Percentiles rank a stretch among this genome's conserved stretches.
phyloP scores from a whole-genome alignment of 2,329 filamentous ascomycete species.

The Sporothrix luriei region DNA sequence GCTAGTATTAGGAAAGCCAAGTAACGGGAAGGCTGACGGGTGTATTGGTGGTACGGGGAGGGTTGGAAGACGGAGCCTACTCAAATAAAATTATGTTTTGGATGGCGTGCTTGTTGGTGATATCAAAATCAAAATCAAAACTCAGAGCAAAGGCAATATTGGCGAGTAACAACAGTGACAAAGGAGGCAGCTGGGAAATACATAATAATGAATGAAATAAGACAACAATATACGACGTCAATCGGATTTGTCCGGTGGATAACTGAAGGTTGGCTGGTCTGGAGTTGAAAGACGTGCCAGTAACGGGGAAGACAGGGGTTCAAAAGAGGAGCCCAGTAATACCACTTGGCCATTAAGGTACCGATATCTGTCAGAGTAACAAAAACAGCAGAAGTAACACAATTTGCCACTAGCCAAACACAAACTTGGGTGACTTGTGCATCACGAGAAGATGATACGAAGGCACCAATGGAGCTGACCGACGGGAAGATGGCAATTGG shows the following conservation, averaged over 20 bases:
- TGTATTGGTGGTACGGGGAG: not conserved
- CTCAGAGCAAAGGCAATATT: not conserved
- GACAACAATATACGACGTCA: not conserved
- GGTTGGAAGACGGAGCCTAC: not conserved
- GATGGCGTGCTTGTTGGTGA: not conserved
- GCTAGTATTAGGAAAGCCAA: not conserved
- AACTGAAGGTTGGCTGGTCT: not conserved
- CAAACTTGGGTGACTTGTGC: not conserved
- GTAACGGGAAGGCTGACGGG: not conserved
- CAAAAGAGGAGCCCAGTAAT: slow-evolving; percentile 15
- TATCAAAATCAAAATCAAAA: not conserved
- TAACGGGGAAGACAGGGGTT: slow-evolving; percentile 5
- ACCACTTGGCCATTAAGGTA: slow-evolving; percentile 26
- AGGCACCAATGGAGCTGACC: not conserved
- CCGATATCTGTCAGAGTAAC: slow-evolving; percentile 5
- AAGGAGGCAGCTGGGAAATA: not conserved
- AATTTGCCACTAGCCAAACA: not conserved
- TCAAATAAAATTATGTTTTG: not conserved
- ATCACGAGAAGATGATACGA: slow-evolving; percentile 6
- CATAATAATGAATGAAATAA: not conserved
- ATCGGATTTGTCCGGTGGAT: not conserved
- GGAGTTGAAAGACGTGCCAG: slow-evolving; percentile 14
- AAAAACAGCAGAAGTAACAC: slow-evolving; percentile 3
- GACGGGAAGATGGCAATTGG: not conserved
- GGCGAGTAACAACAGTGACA: not conserved